phyloP scores from a whole-genome alignment of 805 yeast genomes.

The Candida maris region DNA sequence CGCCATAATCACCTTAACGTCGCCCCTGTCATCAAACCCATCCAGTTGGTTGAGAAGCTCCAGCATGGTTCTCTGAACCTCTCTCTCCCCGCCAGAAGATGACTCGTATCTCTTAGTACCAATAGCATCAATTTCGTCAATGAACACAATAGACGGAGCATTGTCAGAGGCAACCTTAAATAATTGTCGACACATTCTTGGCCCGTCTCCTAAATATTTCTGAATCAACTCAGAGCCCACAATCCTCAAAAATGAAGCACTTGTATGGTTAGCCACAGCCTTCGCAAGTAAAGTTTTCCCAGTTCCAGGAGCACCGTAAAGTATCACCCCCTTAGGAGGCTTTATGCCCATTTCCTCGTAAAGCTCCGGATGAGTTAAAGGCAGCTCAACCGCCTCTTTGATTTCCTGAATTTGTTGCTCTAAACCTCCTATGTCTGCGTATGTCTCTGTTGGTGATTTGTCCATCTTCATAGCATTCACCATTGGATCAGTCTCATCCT shows the following conservation, averaged over 20 bases:
- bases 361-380: conserved; percentile 91
- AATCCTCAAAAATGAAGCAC: conserved; percentile 92
- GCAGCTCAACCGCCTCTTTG: conserved; percentile 94
- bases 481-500: conserved; percentile 97
- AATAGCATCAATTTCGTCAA: conserved; percentile 98
- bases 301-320: conserved; percentile 99
- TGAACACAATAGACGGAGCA: conserved; percentile 97
- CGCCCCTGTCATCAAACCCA: conserved; percentile 96
- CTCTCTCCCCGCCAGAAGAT: conserved; percentile 92
- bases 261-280: conserved; percentile 97
- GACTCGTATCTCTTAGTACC: conserved; percentile 97
- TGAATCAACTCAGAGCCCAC: conserved; percentile 97
- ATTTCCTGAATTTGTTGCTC: conserved; percentile 96
- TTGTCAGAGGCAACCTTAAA: conserved; percentile 96
- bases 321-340: conserved; percentile 95
- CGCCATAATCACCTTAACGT: conserved; percentile 97
- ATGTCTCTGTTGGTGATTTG: conserved; percentile 94
- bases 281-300: conserved; percentile 99
- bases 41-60: conserved; percentile 92
- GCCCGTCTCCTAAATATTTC: conserved; percentile 97
- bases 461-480: conserved; percentile 97
- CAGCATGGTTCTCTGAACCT: conserved; percentile 96
- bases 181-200: conserved; percentile 87
- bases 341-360: conserved; percentile 98
- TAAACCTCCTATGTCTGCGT: conserved; percentile 96